Evolutionary conservation across 805 yeast species (phyloP), one percentile per base, ranked within the genome.

Genomic region (Komagataella populi): DNA sequence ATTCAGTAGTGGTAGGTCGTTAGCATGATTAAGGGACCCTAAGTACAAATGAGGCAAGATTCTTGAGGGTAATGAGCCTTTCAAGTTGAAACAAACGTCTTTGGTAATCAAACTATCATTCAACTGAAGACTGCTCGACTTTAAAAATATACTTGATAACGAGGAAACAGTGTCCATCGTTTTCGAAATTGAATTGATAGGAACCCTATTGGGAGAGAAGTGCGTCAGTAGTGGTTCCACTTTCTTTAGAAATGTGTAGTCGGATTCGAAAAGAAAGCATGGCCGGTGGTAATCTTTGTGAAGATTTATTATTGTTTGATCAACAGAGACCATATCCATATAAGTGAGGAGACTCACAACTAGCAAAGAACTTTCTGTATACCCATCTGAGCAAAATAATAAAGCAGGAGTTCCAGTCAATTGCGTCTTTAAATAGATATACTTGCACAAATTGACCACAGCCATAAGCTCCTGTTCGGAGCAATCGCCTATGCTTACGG

Each of bases 381-480:
- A 91, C 0, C 98, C 98, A 66, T 91, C 96, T 1, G 86, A 77
- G 60, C 96, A 88, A 61, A 80, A 83, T 7, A 90, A 80, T 68
- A 3, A 78, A 73, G 49, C 70, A 64, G 2, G 57, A 47, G 57
- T 61, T 20, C 52, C 58, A 7, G 23, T 30, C 46, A 30, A 45
- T 43, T 67, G 61, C 48, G 72, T 67, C 39, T 64, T 68, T 44
- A 71, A 65, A 54, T 80, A 81, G 16, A 89, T 67, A 45, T 84
- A 66, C 62, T 84, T 86, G 64, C 93, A 81, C 17, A 84, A 69
- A 55, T 83, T 83, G 50, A 87, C 71, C 39, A 89, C 74, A 6
- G 85, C 73, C 22, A 76, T 68, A 47, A 88, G 70, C 57, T 81
- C 84, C 3, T 80, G 77, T 46, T 77, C 78, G 17, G 77, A 71